Evolutionary conservation across 192 early-diverging fungal genomes (phyloP).

Genomic region (Coemansia pectinata): DNA sequence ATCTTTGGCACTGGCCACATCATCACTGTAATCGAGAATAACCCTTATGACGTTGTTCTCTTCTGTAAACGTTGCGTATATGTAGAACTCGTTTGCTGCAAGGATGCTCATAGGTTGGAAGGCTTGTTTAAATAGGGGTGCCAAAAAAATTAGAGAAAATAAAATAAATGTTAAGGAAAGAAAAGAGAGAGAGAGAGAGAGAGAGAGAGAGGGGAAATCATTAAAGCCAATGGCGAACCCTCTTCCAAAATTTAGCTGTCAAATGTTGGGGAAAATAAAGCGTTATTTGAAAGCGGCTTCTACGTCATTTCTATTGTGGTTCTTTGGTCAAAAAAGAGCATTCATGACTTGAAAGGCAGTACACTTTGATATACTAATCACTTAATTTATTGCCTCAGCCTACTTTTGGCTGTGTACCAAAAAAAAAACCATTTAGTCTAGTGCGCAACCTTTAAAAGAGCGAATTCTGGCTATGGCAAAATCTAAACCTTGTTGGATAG

Average conservation of each 20-base stretch:
- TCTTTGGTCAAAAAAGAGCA: not conserved
- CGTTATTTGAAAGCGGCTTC: too few relatives aligned
- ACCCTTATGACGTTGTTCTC: not conserved
- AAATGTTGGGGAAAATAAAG: not conserved
- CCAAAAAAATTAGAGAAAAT: not conserved
- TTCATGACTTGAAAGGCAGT: not conserved
- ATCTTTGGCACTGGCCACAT: too few relatives aligned
- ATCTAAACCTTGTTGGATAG: too few relatives aligned
- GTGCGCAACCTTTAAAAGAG: not conserved
- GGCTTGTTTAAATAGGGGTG: not conserved
- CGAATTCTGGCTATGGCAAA: too few relatives aligned
- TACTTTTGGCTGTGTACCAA: not conserved
- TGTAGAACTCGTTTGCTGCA: not conserved
- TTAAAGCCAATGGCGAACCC: too few relatives aligned
- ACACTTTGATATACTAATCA: too few relatives aligned
- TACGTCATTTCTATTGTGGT: not conserved
- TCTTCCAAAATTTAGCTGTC: not conserved
- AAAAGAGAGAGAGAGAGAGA: too few relatives aligned
- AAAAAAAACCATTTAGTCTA: not conserved
- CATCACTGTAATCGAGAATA: too few relatives aligned
- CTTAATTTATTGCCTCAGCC: not conserved
- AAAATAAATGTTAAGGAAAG: not conserved
- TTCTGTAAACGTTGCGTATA: not conserved
- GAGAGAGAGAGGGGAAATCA: too few relatives aligned
- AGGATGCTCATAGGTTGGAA: not conserved